Percentiles rank a stretch among this genome's conserved stretches.
Conservation (phyloP, 768 basidiomycete species). For the Psilocybe sp. region DNA sequence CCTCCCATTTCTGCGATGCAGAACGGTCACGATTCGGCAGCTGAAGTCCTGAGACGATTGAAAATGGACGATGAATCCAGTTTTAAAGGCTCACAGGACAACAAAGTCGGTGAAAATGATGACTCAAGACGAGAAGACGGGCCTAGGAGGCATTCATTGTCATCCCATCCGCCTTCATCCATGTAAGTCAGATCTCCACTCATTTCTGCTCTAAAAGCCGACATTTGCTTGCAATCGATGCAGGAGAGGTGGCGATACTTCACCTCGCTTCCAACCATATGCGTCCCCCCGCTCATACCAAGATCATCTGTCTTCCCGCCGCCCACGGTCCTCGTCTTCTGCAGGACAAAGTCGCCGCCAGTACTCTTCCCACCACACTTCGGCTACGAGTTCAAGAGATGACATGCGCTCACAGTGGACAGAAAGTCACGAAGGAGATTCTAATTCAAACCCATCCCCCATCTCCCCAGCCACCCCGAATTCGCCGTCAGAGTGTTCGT, state of each 20-base stretch:
- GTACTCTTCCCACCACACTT: conserved; percentile 1
- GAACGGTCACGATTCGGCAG: conserved; percentile 54
- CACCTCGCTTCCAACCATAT: conserved; percentile 30
- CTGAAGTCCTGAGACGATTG: conserved; percentile 65
- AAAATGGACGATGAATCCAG: conserved; percentile 46
- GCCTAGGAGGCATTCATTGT: conserved; percentile 42
- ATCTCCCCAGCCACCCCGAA: conserved; percentile 55
- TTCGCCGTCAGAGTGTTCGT: conserved; percentile 28
- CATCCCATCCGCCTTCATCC: conserved; percentile 30
- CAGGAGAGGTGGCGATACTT: conserved; percentile 22
- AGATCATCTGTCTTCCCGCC: conserved; percentile 17
- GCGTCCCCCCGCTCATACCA: conserved; percentile 21
- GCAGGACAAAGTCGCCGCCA: conserved; percentile 4
- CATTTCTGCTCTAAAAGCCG: neutral
- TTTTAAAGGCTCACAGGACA: conserved; percentile 15
- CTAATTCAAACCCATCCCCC: conserved; percentile 50
- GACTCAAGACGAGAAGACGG: conserved; percentile 23
- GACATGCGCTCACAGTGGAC: conserved; percentile 19
- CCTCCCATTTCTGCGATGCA: conserved; percentile 73
- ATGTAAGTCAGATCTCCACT: conserved; percentile 8
- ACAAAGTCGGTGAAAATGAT: conserved; percentile 15
- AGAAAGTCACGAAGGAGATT: conserved; percentile 41
- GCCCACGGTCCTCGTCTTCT: conserved; percentile 20
- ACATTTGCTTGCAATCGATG: conserved; percentile 7
- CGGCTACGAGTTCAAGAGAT: conserved; percentile 5